A percentile compares a stretch with the other conserved stretches of the same genome.
Conservation (phyloP, 2,329 filamentous ascomycete genomes). For the Ceratocystis lukuohia region DNA sequence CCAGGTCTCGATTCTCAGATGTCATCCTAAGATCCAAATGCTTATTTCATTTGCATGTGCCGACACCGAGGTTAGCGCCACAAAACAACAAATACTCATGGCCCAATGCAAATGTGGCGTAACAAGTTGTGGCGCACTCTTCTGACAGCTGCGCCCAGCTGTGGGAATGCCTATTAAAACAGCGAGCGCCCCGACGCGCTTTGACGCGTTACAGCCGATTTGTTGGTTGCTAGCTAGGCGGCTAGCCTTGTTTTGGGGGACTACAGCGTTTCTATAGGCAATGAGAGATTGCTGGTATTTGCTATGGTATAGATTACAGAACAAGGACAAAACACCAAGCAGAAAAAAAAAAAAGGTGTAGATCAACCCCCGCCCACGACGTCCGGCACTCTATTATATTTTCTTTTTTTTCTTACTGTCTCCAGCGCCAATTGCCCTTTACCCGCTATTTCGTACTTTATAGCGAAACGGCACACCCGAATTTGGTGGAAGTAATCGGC, state of each 20-base stretch:
- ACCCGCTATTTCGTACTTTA: not conserved
- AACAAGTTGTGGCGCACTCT: not conserved
- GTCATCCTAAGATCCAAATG: not conserved
- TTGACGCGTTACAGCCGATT: not conserved
- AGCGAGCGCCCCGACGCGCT: not conserved
- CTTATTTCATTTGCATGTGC: conserved; percentile 15
- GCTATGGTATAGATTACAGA: not conserved
- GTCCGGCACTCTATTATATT: not conserved
- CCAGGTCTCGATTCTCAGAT: not conserved
- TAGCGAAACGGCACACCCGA: not conserved
- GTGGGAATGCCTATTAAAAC: not conserved
- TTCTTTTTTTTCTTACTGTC: not conserved
- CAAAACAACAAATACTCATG: not conserved
- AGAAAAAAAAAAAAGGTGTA: not conserved
- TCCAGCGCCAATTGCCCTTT: not conserved
- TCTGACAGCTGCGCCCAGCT: conserved; percentile 2
- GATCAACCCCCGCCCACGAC: not conserved
- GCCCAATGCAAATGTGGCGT: not conserved
- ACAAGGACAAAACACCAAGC: not conserved
- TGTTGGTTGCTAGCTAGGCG: not conserved
- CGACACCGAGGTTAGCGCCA: conserved; percentile 18
- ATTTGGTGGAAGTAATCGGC: not conserved
- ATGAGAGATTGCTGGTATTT: too few relatives aligned
- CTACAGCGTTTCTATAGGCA: not conserved
- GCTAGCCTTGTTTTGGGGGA: conserved; percentile 7